Conservation (phyloP, 306 rosid species). For the Cicer arietinum region DNA sequence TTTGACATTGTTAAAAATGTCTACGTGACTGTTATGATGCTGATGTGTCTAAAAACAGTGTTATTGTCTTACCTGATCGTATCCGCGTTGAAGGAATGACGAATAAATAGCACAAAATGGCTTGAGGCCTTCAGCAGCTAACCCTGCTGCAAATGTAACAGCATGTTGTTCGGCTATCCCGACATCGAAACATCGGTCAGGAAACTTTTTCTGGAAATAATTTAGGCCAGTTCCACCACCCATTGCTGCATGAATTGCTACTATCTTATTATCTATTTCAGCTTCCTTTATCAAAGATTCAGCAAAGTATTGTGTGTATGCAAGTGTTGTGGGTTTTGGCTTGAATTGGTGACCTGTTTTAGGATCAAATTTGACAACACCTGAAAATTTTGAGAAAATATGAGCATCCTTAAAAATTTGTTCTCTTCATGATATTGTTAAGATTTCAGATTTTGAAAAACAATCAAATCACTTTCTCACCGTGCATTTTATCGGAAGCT, state of each 20-base stretch:
- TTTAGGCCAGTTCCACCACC: slow-evolving; percentile 94
- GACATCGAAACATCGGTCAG: slow-evolving; percentile 87
- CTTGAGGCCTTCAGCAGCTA: slow-evolving; percentile 92
- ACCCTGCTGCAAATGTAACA: slow-evolving; percentile 94
- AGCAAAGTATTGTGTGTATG: slow-evolving; percentile 85
- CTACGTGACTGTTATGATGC: neutral
- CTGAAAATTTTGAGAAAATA: slow-evolving; percentile 48
- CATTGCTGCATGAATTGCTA: slow-evolving; percentile 97
- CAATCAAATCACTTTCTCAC: slow-evolving; percentile 48
- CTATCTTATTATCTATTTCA: slow-evolving; percentile 71
- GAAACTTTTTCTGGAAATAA: slow-evolving; percentile 84
- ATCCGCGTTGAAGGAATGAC: slow-evolving; percentile 91
- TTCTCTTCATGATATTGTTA: neutral
- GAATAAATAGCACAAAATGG: slow-evolving; percentile 94
- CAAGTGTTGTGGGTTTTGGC: slow-evolving; percentile 64
- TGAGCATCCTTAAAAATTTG: slow-evolving; percentile 7
- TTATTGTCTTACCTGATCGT: slow-evolving; percentile 70
- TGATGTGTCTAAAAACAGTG: neutral
- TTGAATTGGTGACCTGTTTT: slow-evolving; percentile 82
- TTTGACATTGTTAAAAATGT: neutral
- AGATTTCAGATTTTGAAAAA: too few relatives aligned
- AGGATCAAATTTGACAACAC: slow-evolving; percentile 87
- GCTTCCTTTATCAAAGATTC: slow-evolving; percentile 92
- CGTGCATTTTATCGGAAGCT: slow-evolving; percentile 89
- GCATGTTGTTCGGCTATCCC: slow-evolving; percentile 98